These are phyloP conservation scores for Nymphaea thermarum DNA, from an alignment of 164 flowering plant species.

Conservation along the genomic window DNA sequence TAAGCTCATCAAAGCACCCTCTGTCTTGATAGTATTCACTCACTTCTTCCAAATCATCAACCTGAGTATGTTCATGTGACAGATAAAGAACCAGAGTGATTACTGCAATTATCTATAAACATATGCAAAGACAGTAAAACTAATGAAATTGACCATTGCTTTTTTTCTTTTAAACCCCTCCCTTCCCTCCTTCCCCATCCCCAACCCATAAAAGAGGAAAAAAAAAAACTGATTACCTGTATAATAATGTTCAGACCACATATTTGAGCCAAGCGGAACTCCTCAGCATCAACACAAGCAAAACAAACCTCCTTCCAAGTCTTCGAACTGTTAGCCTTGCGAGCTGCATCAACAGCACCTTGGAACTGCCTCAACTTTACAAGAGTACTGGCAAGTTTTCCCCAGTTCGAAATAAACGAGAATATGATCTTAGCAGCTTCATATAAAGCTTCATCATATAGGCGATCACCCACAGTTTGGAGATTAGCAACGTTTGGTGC, in stretches of 20 bases:
- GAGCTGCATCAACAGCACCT: conserved; percentile 99
- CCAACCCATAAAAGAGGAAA: too few species aligned
- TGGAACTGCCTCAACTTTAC: conserved; percentile 89
- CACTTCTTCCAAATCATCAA: conserved; percentile 98
- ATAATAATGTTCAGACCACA: conserved; percentile 95
- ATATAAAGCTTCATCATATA: conserved; percentile 83
- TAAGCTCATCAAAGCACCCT: conserved; percentile 91
- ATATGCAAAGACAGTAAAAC: too few species aligned
- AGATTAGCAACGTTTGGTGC: conserved; percentile 99
- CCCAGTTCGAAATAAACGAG: conserved; percentile 97
- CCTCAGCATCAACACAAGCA: conserved; percentile 99
- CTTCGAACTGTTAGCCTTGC: conserved; percentile 95
- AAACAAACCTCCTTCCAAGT: conserved; percentile 99
- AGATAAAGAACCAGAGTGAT: too few species aligned
- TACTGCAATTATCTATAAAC: too few species aligned
- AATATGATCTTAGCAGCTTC: conserved; percentile 96
- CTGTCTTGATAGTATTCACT: conserved; percentile 93
- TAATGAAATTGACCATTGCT: too few species aligned
- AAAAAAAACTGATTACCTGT: conserved; percentile 18
- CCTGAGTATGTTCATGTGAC: conserved; percentile 17
- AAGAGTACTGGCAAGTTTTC: conserved; percentile 80
- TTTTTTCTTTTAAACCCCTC: too few species aligned
- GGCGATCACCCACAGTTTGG: conserved; percentile 89
- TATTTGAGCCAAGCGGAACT: conserved; percentile 88
- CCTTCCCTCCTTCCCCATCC: too few species aligned